Conservation (phyloP, 768 basidiomycete genomes). For the Leccinellum rugosiceps region DNA sequence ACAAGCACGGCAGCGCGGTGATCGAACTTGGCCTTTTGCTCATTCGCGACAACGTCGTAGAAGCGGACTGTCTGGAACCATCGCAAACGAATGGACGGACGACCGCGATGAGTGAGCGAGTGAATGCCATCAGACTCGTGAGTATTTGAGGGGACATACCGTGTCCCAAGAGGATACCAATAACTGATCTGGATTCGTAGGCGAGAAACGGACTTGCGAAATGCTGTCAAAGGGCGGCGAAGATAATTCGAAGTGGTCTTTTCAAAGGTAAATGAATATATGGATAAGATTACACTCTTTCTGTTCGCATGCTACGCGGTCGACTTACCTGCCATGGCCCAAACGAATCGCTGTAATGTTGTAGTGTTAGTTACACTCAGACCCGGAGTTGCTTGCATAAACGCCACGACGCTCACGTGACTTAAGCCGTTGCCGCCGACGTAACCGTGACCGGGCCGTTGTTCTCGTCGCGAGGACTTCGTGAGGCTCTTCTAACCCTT, state of each 20-base stretch:
- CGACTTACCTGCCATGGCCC: not conserved
- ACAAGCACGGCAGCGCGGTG: conserved; percentile 89
- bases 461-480: conserved; percentile 4
- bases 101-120: not conserved
- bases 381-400: too few relatives aligned
- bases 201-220: conserved; percentile 77
- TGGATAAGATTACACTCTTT: too few relatives aligned
- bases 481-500: not conserved
- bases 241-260: conserved; percentile 43
- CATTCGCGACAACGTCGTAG: conserved; percentile 53
- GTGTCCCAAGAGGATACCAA: conserved; percentile 92
- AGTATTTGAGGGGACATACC: conserved; percentile 29
- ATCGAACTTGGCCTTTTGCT: conserved; percentile 77
- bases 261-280: not conserved
- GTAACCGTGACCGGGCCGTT: conserved; percentile 5
- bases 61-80: conserved; percentile 53
- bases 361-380: too few relatives aligned
- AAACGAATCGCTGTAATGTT: not conserved
- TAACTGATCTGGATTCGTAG: conserved; percentile 71
- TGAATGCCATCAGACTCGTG: conserved; percentile 19
- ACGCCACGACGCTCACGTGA: not conserved
- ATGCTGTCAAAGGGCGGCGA: conserved; percentile 86
- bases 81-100: conserved; percentile 27
- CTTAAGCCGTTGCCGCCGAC: conserved; percentile 1
- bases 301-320: not conserved